Evolutionary conservation across 208 protist species (phyloP), one percentile per base, ranked within the genome.

Genomic region (Porcisia deanei): DNA sequence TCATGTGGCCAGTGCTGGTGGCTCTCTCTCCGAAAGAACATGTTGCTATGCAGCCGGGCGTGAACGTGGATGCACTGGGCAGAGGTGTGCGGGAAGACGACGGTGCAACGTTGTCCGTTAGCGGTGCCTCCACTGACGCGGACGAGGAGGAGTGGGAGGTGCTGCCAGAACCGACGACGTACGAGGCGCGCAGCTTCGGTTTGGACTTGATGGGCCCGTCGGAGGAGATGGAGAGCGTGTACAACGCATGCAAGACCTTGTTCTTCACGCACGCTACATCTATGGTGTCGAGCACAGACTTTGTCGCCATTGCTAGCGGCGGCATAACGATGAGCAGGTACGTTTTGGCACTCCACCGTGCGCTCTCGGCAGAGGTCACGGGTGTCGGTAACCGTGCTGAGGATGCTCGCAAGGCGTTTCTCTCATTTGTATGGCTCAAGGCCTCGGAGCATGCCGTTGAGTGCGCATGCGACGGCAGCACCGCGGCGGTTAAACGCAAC

Each of bases 401-500:
- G 64, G 76, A 82, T 60, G 73, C 77, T 16, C 82, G 83, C 37
- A 72, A 80, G 53, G 85, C 81, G 2, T 87, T 88, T 59, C 59
- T 94, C 66, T 93, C 82, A 65, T 54, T 71, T 37, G 71, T 87
- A 54, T 94, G 91, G 88, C 41, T 95, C 57, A 84, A 91, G 64
- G 83, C 83, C 16, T 73, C 86, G 37, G 88, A 90, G 58, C 79
- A 83, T 30, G 72, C 75, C 1, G 37, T 91, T 37, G 77, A 80
- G 49, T 14, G 57, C 37, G 72, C 76, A 3, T 64, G 49, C 22
- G 71, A 73, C 37, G 53, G 37, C 49, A 61, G 63, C 20, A 65
- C 83, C 5, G n/a, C 59, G 8, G 57, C 68, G 20, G 61, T 84
- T 25, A 84, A 86, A 71, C 78, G 78, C 54, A 94, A 94, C 79